Conservation (phyloP, 73 alveolate species). For the Symbiodinium pilosum region DNA sequence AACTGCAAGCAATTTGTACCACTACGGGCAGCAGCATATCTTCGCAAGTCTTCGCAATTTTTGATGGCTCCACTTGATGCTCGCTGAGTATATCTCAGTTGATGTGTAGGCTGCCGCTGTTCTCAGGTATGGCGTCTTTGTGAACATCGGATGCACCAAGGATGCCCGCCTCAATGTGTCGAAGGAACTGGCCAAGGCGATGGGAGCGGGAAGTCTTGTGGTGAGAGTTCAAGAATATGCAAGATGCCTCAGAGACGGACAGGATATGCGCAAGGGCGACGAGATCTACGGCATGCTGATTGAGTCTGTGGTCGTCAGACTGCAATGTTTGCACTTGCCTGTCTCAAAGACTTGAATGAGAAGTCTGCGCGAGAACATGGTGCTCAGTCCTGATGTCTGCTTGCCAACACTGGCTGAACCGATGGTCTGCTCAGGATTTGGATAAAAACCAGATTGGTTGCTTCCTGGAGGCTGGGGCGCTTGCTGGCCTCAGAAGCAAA, state of each 20-base stretch:
- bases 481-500: too few relatives aligned
- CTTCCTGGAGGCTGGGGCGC: constrained; percentile 28
- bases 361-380: too few relatives aligned
- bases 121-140: constrained; percentile 66
- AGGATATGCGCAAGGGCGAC: constrained; percentile 74
- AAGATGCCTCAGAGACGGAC: too few relatives aligned
- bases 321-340: not conserved
- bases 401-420: too few relatives aligned
- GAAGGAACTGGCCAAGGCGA: constrained; percentile 75
- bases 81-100: not conserved
- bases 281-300: constrained; percentile 89
- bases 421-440: constrained; percentile 21
- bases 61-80: not conserved
- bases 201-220: too few relatives aligned
- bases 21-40: too few relatives aligned
- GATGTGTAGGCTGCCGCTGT: not conserved
- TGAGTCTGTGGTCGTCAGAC: constrained; percentile 27
- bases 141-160: constrained; percentile 71
- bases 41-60: not conserved
- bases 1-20: too few relatives aligned
- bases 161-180: constrained; percentile 68
- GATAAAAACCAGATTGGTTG: constrained; percentile 68
- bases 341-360: too few relatives aligned
- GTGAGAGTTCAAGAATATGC: too few relatives aligned
- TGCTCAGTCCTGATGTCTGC: too few relatives aligned